A percentile compares a stretch with the other conserved stretches of the same genome.
These are phyloP conservation scores for Umbilicus rupestris DNA, from an alignment of 164 flowering plant genomes.

Conservation along the genomic window DNA sequence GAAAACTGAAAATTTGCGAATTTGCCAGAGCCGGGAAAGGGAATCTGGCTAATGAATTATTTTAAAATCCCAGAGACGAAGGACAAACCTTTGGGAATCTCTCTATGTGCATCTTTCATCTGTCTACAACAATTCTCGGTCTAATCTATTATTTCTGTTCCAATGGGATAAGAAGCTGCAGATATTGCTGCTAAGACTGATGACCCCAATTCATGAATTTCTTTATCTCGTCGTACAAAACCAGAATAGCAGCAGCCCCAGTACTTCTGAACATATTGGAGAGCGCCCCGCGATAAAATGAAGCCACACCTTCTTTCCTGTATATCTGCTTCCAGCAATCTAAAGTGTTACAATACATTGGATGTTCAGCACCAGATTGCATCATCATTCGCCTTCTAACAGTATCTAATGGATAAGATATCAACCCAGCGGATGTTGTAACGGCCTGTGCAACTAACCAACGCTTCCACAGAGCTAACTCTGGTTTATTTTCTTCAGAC, in stretches of 20 bases:
- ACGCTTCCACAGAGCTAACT: slow-evolving; percentile 69
- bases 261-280: slow-evolving; percentile 92
- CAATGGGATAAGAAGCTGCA: not conserved
- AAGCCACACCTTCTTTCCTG: slow-evolving; percentile 50
- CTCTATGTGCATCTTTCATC: not conserved
- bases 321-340: slow-evolving; percentile 95
- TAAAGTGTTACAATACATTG: slow-evolving; percentile 56
- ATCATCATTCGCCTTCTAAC: slow-evolving; percentile 97
- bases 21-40: too few species aligned
- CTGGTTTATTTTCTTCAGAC: slow-evolving; percentile 35
- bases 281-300: slow-evolving; percentile 85
- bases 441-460: slow-evolving; percentile 91
- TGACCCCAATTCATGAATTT: slow-evolving; percentile 64
- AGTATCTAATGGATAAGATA: slow-evolving; percentile 90
- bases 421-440: slow-evolving; percentile 81
- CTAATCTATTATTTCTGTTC: not conserved
- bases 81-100: not conserved
- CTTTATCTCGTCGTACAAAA: slow-evolving; percentile 83
- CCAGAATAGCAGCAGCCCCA: slow-evolving; percentile 90
- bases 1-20: too few species aligned
- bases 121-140: not conserved
- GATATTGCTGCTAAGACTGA: slow-evolving; percentile 2
- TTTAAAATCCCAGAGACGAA: not conserved
- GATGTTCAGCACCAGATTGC: slow-evolving; percentile 77
- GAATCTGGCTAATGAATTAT: not conserved